A percentile compares a stretch with the other conserved stretches of the same genome.
Conservation (phyloP, 2,329 filamentous ascomycete genomes). For the Cordyceps fumosorosea region DNA sequence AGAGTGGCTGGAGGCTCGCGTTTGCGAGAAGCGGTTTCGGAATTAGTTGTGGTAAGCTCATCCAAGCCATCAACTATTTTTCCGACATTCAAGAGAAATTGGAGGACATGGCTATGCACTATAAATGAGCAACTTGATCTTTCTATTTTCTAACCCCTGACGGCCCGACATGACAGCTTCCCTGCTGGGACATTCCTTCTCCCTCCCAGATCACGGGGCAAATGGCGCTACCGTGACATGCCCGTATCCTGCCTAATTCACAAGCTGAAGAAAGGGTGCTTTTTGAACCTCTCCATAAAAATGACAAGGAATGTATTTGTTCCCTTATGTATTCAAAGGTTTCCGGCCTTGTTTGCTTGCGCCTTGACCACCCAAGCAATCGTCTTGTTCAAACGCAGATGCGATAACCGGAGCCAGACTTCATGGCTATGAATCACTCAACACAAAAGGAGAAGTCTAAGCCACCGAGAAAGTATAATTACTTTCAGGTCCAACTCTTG, state of each 20-base stretch:
- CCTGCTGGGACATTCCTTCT: background rate
- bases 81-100: constrained; percentile 47
- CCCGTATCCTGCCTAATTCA: background rate
- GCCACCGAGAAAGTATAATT: too few relatives aligned
- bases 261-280: background rate
- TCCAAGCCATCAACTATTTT: constrained; percentile 52
- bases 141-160: background rate
- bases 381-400: too few relatives aligned
- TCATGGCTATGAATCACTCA: too few relatives aligned
- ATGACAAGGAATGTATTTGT: background rate
- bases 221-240: background rate
- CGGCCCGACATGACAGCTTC: background rate
- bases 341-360: background rate
- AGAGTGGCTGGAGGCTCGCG: constrained; percentile 42
- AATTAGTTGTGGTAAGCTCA: constrained; percentile 43
- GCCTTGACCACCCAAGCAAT: background rate
- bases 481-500: too few relatives aligned
- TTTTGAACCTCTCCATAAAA: background rate
- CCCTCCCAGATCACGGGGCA: background rate
- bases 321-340: background rate
- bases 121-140: background rate
- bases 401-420: too few relatives aligned
- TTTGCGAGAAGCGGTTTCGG: constrained; percentile 43
- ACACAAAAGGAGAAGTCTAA: too few relatives aligned
- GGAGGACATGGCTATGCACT: constrained; percentile 32